These are phyloP conservation scores for Setomelanomma holmii DNA, from an alignment of 2,329 filamentous ascomycete species.

Conservation along the genomic window DNA sequence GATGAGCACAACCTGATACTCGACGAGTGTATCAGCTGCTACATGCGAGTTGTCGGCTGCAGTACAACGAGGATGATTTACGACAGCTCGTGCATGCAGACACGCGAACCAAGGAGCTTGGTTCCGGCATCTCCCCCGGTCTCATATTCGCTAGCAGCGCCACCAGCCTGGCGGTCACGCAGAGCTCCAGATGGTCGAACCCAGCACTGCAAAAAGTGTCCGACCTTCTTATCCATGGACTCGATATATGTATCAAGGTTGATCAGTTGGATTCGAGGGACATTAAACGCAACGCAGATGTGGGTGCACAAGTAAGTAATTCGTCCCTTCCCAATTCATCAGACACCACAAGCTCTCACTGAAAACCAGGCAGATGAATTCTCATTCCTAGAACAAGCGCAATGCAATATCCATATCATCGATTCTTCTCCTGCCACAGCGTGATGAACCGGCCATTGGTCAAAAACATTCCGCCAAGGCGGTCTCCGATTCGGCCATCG, in stretches of 20 bases:
- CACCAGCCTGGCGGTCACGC: background rate
- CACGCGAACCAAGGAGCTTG: background rate
- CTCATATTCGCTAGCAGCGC: background rate
- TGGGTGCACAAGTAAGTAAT: background rate
- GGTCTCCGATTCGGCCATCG: conserved; percentile 5
- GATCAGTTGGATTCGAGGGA: too few species aligned
- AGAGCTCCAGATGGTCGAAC: background rate
- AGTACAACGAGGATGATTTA: background rate
- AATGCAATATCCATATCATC: conserved; percentile 1
- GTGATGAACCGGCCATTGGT: background rate
- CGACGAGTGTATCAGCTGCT: background rate
- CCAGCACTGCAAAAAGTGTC: too few species aligned
- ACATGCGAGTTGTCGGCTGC: background rate
- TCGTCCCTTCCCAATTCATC: background rate
- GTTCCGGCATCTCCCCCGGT: background rate
- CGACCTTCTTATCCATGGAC: too few species aligned
- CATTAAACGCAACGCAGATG: background rate
- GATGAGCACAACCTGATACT: background rate
- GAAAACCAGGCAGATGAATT: conserved; percentile 7
- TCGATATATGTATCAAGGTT: too few species aligned
- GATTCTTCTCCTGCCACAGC: background rate
- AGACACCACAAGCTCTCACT: background rate
- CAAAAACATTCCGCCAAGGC: conserved; percentile 14
- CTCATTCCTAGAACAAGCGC: background rate
- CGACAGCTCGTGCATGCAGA: background rate